A percentile compares a stretch with the other conserved stretches of the same genome.
Conservation (phyloP, 2,329 filamentous ascomycete genomes). For the Scedosporium aurantiacum region DNA sequence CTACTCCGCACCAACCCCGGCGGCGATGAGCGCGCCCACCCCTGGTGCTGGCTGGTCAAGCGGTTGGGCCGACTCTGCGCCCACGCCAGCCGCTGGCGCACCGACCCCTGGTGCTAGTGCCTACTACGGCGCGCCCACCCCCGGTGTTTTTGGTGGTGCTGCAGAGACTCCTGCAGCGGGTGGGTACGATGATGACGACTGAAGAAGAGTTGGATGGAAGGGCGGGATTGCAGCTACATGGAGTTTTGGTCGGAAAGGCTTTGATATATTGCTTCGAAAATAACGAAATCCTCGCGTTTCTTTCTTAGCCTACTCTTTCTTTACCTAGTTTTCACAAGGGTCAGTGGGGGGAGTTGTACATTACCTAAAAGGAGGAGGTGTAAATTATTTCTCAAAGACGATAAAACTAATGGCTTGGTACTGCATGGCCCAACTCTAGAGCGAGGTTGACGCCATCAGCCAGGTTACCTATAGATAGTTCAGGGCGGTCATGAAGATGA, state of each 20-base stretch:
- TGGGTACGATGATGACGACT: constrained; percentile 43
- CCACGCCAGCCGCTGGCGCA: constrained; percentile 54
- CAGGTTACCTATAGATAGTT: too few species aligned
- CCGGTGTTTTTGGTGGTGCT: constrained; percentile 45
- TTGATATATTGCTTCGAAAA: not conserved
- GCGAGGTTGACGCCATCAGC: too few species aligned
- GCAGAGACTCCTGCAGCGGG: constrained; percentile 53
- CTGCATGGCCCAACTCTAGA: not conserved
- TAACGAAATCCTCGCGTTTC: not conserved
- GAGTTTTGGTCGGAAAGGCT: constrained; percentile 1
- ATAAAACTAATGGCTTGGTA: not conserved
- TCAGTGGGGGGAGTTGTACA: too few species aligned
- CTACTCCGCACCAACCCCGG: constrained; percentile 53
- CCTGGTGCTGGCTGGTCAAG: constrained; percentile 53
- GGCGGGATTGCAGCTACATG: not conserved
- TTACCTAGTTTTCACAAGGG: too few species aligned
- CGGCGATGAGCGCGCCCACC: constrained; percentile 53
- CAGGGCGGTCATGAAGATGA: too few species aligned
- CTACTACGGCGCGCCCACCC: constrained; percentile 54
- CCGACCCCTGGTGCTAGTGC: constrained; percentile 60
- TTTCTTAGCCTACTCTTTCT: not conserved
- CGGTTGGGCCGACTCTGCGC: constrained; percentile 53
- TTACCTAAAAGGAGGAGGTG: too few species aligned
- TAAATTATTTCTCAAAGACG: not conserved
- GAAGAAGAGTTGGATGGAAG: constrained; percentile 4